Percentiles rank a stretch among this genome's conserved stretches.
phyloP scores from a whole-genome alignment of 345 rosid genomes.

The Iberis pinnata region DNA sequence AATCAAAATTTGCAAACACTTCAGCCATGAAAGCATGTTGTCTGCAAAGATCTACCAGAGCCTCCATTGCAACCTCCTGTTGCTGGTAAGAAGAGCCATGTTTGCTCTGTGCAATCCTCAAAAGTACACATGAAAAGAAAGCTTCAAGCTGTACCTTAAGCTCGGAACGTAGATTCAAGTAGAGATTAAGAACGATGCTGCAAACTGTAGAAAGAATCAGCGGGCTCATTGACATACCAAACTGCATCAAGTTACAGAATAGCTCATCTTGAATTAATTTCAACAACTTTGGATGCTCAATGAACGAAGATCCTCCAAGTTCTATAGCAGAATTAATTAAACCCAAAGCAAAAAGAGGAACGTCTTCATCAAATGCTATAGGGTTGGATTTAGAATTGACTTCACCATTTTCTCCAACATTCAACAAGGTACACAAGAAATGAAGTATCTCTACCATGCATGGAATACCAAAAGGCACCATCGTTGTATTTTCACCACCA shows the following conservation, averaged over 20 bases:
- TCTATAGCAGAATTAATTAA: conserved; percentile 66
- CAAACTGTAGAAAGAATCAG: conserved; percentile 71
- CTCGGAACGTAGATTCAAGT: conserved; percentile 52
- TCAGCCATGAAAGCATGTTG: conserved; percentile 58
- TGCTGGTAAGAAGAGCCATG: conserved; percentile 69
- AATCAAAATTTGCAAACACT: conserved; percentile 67
- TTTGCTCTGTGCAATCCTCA: conserved; percentile 58
- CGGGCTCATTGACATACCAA: conserved; percentile 74
- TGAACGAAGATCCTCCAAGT: conserved; percentile 50
- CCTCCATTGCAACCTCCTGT: conserved; percentile 82
- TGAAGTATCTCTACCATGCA: conserved; percentile 75
- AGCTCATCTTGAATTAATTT: conserved; percentile 58
- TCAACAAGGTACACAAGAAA: conserved; percentile 60
- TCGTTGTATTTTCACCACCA: conserved; percentile 40
- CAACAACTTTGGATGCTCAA: conserved; percentile 49
- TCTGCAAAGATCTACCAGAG: conserved; percentile 66
- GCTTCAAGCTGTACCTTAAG: conserved; percentile 69
- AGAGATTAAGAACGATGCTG: conserved; percentile 65
- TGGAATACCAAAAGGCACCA: conserved; percentile 60
- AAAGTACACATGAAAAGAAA: conserved; percentile 63
- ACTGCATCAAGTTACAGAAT: conserved; percentile 63
- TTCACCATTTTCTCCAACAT: conserved; percentile 45
- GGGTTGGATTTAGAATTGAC: conserved; percentile 51
- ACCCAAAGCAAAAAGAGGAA: conserved; percentile 69
- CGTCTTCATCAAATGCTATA: conserved; percentile 70